phyloP scores from a whole-genome alignment of 495 filamentous ascomycete genomes.

The Clohesyomyces aquaticus region DNA sequence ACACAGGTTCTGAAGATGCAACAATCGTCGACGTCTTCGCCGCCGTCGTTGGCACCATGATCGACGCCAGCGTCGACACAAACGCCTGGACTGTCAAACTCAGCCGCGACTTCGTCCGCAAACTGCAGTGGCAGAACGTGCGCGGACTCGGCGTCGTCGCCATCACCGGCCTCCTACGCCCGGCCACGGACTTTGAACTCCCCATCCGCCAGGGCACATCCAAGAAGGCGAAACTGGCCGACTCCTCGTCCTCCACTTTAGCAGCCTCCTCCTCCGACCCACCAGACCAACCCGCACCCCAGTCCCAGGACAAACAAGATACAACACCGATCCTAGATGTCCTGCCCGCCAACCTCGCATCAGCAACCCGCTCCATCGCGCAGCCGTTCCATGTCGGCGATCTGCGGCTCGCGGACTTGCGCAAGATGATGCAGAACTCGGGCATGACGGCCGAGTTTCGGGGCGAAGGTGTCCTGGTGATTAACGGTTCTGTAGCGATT shows the following conservation, averaged over 20 bases:
- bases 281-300: no score
- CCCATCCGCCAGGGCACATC: slow-evolving; percentile 34
- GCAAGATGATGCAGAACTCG: slow-evolving; percentile 76
- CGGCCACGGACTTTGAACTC: slow-evolving; percentile 42
- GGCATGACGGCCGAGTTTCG: slow-evolving; percentile 91
- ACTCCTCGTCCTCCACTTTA: slow-evolving; percentile 46
- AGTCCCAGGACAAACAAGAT: slow-evolving; percentile 26
- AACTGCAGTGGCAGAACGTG: slow-evolving; percentile 93
- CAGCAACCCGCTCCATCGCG: slow-evolving; percentile 73
- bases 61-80: slow-evolving; percentile 94
- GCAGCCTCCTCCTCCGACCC: slow-evolving; percentile 8
- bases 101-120: slow-evolving; percentile 76
- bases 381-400: slow-evolving; percentile 96
- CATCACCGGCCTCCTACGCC: slow-evolving; percentile 67
- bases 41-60: slow-evolving; percentile 66
- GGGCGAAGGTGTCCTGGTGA: slow-evolving; percentile 87
- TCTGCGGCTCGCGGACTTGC: slow-evolving; percentile 82
- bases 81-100: slow-evolving; percentile 96
- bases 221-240: slow-evolving; percentile 66
- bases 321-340: slow-evolving; percentile 63
- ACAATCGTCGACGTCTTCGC: slow-evolving; percentile 72
- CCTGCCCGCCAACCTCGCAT: slow-evolving; percentile 73
- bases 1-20: slow-evolving; percentile 52
- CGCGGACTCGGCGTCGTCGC: slow-evolving; percentile 86
- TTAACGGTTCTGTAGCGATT: slow-evolving; percentile 86